Base-by-base conservation (phyloP, 352 stramenopile species). In the Phytophthora sansomeana region DNA sequence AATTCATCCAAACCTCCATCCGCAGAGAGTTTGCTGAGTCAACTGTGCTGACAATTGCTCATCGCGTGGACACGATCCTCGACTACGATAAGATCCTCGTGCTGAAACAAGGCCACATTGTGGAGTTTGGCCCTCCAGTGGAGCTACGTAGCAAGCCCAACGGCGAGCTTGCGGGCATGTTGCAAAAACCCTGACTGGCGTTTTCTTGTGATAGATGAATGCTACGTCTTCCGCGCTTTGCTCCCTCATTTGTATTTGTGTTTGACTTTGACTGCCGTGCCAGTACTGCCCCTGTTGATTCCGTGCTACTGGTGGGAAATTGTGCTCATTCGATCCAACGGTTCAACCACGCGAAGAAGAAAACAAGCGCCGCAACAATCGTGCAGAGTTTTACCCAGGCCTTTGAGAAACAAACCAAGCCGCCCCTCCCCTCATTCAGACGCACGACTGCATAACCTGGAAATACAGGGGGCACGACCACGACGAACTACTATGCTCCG, bases 1-100 rank as follows among this genome's bases (percentile, higher is more conserved):
- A 77, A 14, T 70, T 87, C 30, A 86, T 95, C 35, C 81, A 91
- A 46, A 35, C 72, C 16, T 85, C 86, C 19, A 87, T 97, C 32
- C 85, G 86, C 2, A 58, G 69, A 0, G 72, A 88, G 19, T 96
- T 96, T 64, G 67, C 64, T 19, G 56, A 84, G 13, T 81, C 93
- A 6, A 98, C 92, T 11, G 79, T 95, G 39, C 54, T 98, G n/a
- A 93, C 88, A 7, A 95, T 98, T 38, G 89, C 91, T 6, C 90
- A 97, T 55, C 85, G 89, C 2, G 76, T 97, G 9, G 68, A 95
- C 19, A 97, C 90, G 6, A 93, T 97, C 61, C 30, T 93, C 11
- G 85, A 97, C 74, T 90, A 85, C 43, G 87, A 97, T 60, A 87
- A 88, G 62, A 85, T 98, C 28, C 65, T 97, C 33, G 88, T 98